These are phyloP conservation scores for Lodderomyces theae DNA, from an alignment of 1,139 yeast genomes.

Conservation along the genomic window DNA sequence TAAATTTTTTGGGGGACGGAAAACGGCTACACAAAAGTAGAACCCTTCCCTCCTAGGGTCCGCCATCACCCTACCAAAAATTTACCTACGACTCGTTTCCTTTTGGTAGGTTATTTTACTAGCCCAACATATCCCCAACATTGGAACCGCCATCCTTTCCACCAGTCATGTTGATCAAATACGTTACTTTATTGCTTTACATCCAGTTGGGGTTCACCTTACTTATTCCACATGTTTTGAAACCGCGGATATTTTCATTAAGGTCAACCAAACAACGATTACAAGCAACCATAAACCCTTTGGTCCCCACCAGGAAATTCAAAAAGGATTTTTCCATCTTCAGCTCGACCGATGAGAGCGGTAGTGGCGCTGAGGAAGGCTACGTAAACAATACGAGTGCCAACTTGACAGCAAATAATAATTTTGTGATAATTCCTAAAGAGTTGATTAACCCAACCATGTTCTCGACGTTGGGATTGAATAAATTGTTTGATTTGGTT, in stretches of 20 bases:
- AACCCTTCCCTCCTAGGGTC: constrained; percentile 1
- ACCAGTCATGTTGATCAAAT: constrained; percentile 2
- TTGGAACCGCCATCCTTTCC: too few species aligned
- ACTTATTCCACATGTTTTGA: constrained; percentile 1
- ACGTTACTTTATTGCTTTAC: not conserved
- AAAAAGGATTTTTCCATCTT: constrained; percentile 2
- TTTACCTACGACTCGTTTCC: too few species aligned
- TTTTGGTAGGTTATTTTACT: too few species aligned
- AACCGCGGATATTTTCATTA: constrained; percentile 13
- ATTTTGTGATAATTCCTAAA: constrained; percentile 23
- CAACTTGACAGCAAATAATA: constrained; percentile 6
- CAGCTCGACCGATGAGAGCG: not conserved
- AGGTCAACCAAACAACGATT: constrained; percentile 14
- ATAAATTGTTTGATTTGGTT: constrained; percentile 14
- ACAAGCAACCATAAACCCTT: constrained; percentile 11
- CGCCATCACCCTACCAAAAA: not conserved
- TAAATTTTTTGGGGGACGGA: not conserved
- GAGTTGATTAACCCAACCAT: constrained; percentile 20
- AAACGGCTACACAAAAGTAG: not conserved
- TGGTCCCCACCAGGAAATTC: constrained; percentile 6
- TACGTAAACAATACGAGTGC: not conserved
- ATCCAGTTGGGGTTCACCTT: not conserved
- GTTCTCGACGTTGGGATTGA: constrained; percentile 22
- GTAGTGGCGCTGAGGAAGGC: not conserved
- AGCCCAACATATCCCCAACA: too few species aligned